phyloP scores from a whole-genome alignment of 768 basidiomycete species.

The Pulveroboletus sp. region DNA sequence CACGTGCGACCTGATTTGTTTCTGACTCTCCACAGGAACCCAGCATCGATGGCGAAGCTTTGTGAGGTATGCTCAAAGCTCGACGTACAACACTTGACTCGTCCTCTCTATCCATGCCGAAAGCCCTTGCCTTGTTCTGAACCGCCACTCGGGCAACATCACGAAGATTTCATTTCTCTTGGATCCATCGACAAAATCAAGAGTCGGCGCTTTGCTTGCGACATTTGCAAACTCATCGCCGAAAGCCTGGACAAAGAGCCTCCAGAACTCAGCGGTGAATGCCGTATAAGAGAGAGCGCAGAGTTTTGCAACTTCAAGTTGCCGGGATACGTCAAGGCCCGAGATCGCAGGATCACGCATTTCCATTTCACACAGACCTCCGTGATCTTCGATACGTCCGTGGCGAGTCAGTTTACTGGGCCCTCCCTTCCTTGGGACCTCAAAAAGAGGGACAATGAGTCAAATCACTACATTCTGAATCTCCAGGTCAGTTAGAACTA shows the following conservation, averaged over 20 bases:
- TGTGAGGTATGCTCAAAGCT: constrained; percentile 8
- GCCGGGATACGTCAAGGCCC: not conserved
- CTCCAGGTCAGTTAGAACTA: constrained; percentile 1
- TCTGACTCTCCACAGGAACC: not conserved
- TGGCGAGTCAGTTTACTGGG: not conserved
- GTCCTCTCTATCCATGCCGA: constrained; percentile 3
- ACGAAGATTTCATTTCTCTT: not conserved
- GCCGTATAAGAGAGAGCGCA: not conserved
- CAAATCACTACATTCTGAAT: constrained; percentile 1
- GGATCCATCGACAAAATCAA: constrained; percentile 15
- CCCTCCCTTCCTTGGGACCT: constrained; percentile 11
- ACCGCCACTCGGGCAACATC: not conserved
- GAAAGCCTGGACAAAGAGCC: constrained; percentile 11
- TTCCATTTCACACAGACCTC: constrained; percentile 12
- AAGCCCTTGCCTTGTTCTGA: not conserved
- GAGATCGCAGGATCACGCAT: constrained; percentile 7
- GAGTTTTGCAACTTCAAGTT: constrained; percentile 7
- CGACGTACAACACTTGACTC: not conserved
- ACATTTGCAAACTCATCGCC: constrained; percentile 11
- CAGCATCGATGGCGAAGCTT: not conserved
- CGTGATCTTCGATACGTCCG: constrained; percentile 1
- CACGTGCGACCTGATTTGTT: too few species aligned
- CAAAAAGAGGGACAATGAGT: not conserved
- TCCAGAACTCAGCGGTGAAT: constrained; percentile 4
- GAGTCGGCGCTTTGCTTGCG: constrained; percentile 5